A percentile compares a stretch with the other conserved stretches of the same genome.
Evolutionary conservation across 345 rosid genomes (phyloP).

Genomic region (Leavenworthia alabamica): DNA sequence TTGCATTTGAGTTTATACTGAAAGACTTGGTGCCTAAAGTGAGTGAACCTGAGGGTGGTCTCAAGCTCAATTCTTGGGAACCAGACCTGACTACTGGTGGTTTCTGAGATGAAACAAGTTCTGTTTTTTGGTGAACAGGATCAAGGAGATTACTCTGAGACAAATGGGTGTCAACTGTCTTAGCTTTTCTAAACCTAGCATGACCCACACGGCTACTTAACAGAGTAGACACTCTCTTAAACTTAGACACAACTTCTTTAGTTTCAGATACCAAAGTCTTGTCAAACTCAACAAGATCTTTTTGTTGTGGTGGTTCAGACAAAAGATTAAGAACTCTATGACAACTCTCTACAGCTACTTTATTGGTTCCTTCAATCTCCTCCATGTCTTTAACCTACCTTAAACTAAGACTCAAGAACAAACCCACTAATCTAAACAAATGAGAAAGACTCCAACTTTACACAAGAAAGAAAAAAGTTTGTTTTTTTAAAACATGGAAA

Average conservation of each 20-base stretch:
- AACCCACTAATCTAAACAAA: slow-evolving; percentile 19
- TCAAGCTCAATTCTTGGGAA: slow-evolving; percentile 47
- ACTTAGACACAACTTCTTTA: slow-evolving; percentile 79
- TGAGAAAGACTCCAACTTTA: slow-evolving; percentile 27
- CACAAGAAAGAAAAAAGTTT: neutral
- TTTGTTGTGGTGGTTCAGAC: slow-evolving; percentile 49
- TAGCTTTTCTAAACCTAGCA: slow-evolving; percentile 85
- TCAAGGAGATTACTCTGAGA: slow-evolving; percentile 52
- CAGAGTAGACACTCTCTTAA: slow-evolving; percentile 76
- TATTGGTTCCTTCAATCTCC: slow-evolving; percentile 80
- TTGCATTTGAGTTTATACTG: slow-evolving; percentile 49
- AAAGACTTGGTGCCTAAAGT: slow-evolving; percentile 45
- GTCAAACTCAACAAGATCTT: slow-evolving; percentile 46
- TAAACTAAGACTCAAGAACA: slow-evolving; percentile 24
- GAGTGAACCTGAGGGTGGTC: slow-evolving; percentile 44
- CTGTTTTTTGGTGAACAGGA: slow-evolving; percentile 30
- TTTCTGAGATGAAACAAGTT: slow-evolving; percentile 33
- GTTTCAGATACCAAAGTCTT: slow-evolving; percentile 62
- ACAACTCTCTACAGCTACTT: slow-evolving; percentile 79
- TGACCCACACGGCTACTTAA: slow-evolving; percentile 71
- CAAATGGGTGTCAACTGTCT: slow-evolving; percentile 42
- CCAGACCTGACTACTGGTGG: slow-evolving; percentile 39
- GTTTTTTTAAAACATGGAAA: slow-evolving; percentile 6
- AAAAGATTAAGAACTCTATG: slow-evolving; percentile 65
- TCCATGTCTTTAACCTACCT: slow-evolving; percentile 50